These are phyloP conservation scores for Trypanosoma congolense DNA, from an alignment of 208 protist species.

Conservation along the genomic window DNA sequence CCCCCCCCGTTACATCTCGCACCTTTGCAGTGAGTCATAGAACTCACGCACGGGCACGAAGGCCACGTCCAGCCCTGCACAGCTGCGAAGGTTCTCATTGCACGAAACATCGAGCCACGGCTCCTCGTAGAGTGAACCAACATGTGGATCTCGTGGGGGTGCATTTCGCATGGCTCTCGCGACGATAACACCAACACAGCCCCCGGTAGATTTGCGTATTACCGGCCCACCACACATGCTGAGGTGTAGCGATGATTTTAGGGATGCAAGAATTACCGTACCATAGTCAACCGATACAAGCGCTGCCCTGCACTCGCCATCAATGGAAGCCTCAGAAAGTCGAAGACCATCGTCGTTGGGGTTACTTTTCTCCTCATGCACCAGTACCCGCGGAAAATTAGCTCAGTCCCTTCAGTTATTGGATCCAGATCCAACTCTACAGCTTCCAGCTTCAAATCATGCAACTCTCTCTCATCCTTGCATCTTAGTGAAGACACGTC, in stretches of 20 bases:
- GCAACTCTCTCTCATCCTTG: constrained; percentile 34
- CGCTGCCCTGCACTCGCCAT: constrained; percentile 60
- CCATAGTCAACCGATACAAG: constrained; percentile 82
- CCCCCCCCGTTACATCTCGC: constrained; percentile 41
- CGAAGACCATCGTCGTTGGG: constrained; percentile 72
- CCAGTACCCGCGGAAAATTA: constrained; percentile 53
- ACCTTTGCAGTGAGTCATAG: constrained; percentile 53
- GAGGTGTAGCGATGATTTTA: constrained; percentile 36
- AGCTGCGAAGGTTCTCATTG: constrained; percentile 41
- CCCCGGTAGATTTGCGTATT: constrained; percentile 61
- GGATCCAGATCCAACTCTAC: constrained; percentile 65
- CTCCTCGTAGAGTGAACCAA: constrained; percentile 48
- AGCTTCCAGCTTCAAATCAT: constrained; percentile 22
- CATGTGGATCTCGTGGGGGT: constrained; percentile 42
- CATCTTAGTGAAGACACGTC: constrained; percentile 69
- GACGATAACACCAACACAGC: constrained; percentile 82
- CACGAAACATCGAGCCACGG: constrained; percentile 79
- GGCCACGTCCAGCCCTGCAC: constrained; percentile 56
- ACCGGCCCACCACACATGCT: constrained; percentile 88
- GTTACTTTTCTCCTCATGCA: constrained; percentile 68
- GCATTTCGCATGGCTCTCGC: constrained; percentile 60
- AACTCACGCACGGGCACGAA: constrained; percentile 82
- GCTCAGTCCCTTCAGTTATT: constrained; percentile 57
- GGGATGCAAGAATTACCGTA: constrained; percentile 65
- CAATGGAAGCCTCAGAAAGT: constrained; percentile 32